Conservation (phyloP, 1,284 basidiomycete genomes). For the Microbotryum silenes-acaulis region DNA sequence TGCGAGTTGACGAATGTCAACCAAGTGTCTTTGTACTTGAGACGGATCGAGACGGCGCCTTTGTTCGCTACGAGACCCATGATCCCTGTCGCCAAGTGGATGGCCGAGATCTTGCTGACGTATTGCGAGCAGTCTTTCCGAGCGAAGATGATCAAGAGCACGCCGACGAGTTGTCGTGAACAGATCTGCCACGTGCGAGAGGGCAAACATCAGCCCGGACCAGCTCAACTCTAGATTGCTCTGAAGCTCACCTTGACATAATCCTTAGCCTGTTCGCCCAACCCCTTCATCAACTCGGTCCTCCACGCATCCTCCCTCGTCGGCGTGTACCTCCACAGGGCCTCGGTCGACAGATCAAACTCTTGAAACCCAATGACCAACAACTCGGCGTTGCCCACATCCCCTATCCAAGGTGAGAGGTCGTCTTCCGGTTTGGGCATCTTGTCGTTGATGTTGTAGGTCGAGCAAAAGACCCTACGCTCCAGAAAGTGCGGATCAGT, state of each 20-base stretch:
- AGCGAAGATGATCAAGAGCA: constrained; percentile 82
- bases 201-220: not conserved
- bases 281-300: constrained; percentile 13
- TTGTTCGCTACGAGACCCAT: constrained; percentile 93
- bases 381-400: constrained; percentile 8
- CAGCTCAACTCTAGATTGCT: not conserved
- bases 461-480: constrained; percentile 15
- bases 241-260: constrained; percentile 17
- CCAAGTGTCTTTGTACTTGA: constrained; percentile 76
- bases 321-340: constrained; percentile 31
- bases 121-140: constrained; percentile 39
- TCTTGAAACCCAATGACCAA: constrained; percentile 32
- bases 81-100: constrained; percentile 83
- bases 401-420: constrained; percentile 11
- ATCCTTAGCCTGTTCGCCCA: not conserved
- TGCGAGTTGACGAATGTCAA: constrained; percentile 94
- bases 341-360: constrained; percentile 32
- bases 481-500: not conserved
- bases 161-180: constrained; percentile 80
- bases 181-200: constrained; percentile 47
- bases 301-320: constrained; percentile 30
- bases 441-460: constrained; percentile 28
- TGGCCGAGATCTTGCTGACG: constrained; percentile 63
- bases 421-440: constrained; percentile 1
- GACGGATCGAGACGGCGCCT: constrained; percentile 28